Conservation (phyloP, 2,329 filamentous ascomycete genomes). For the Bretziella fagacearum region DNA sequence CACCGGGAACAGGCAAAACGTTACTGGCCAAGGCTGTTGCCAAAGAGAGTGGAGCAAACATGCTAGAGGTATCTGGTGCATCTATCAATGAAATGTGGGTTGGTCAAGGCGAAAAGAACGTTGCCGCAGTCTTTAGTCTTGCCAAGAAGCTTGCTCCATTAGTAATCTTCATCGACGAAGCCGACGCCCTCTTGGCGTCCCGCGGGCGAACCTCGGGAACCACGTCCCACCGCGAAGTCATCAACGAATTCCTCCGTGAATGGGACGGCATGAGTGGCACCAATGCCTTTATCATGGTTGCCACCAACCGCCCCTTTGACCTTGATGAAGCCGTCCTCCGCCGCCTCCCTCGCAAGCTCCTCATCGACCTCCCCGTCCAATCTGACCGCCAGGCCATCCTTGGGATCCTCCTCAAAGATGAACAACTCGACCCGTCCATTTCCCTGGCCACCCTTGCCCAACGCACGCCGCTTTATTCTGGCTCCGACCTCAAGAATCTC, state of each 20-base stretch:
- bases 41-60: constrained; percentile 49
- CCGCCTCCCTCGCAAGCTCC: constrained; percentile 53
- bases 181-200: constrained; percentile 76
- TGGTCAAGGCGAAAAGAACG: constrained; percentile 90
- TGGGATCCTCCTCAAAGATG: constrained; percentile 51
- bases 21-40: constrained; percentile 52
- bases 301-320: constrained; percentile 89
- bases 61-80: constrained; percentile 78
- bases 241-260: constrained; percentile 92
- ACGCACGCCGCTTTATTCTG: constrained; percentile 60
- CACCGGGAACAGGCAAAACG: constrained; percentile 65
- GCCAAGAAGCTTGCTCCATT: constrained; percentile 84
- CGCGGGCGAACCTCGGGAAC: constrained; percentile 49
- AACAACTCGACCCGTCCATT: constrained; percentile 44
- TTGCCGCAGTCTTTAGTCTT: constrained; percentile 76
- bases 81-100: constrained; percentile 95
- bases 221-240: constrained; percentile 65
- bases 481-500: constrained; percentile 69
- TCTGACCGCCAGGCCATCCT: constrained; percentile 52
- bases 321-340: constrained; percentile 75
- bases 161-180: constrained; percentile 94
- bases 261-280: constrained; percentile 81
- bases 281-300: constrained; percentile 93
- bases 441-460: constrained; percentile 45
- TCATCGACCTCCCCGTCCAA: constrained; percentile 55